Conservation (phyloP, 495 filamentous ascomycete species). For the Thermothielavioides terrestris region DNA sequence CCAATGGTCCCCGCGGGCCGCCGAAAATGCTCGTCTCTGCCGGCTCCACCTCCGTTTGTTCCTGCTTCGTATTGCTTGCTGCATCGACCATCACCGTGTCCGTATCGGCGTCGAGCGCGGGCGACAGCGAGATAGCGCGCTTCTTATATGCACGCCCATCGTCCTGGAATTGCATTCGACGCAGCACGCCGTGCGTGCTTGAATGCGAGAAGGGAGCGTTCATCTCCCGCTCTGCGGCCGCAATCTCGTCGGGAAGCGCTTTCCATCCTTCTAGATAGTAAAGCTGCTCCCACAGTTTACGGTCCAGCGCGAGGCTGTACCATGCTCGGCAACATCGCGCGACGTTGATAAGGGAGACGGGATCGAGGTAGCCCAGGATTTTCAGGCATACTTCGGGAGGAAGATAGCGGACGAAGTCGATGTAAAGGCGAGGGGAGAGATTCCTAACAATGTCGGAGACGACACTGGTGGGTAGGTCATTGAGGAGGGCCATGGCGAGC, state of each 20-base stretch:
- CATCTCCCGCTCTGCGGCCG: slow-evolving; percentile 54
- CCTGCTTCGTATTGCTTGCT: slow-evolving; percentile 19
- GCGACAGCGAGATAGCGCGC: slow-evolving; percentile 34
- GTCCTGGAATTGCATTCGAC: slow-evolving; percentile 26
- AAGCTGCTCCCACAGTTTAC: slow-evolving; percentile 73
- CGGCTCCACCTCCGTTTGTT: slow-evolving; percentile 22
- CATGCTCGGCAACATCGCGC: slow-evolving; percentile 72
- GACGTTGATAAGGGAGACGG: slow-evolving; percentile 64
- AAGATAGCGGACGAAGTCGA: slow-evolving; percentile 79
- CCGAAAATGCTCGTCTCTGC: slow-evolving; percentile 31
- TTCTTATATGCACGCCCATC: slow-evolving; percentile 39
- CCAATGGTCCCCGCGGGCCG: slow-evolving; percentile 10
- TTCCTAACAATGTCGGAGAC: slow-evolving; percentile 68
- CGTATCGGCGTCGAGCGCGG: slow-evolving; percentile 31
- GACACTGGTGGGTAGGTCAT: slow-evolving; percentile 63
- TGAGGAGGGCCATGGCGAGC: slow-evolving; percentile 56
- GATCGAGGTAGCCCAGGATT: slow-evolving; percentile 77
- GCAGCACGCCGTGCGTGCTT: slow-evolving; percentile 18
- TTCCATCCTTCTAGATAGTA: slow-evolving; percentile 83
- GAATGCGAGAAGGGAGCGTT: slow-evolving; percentile 21
- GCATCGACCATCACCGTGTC: slow-evolving; percentile 41
- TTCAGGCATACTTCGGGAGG: slow-evolving; percentile 84
- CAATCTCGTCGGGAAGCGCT: slow-evolving; percentile 56
- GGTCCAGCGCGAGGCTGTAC: slow-evolving; percentile 73
- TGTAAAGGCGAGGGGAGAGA: slow-evolving; percentile 71